A percentile compares a stretch with the other conserved stretches of the same genome.
Evolutionary conservation across 2,329 filamentous ascomycete species (phyloP).

Genomic region (Diplocarpon mali): DNA sequence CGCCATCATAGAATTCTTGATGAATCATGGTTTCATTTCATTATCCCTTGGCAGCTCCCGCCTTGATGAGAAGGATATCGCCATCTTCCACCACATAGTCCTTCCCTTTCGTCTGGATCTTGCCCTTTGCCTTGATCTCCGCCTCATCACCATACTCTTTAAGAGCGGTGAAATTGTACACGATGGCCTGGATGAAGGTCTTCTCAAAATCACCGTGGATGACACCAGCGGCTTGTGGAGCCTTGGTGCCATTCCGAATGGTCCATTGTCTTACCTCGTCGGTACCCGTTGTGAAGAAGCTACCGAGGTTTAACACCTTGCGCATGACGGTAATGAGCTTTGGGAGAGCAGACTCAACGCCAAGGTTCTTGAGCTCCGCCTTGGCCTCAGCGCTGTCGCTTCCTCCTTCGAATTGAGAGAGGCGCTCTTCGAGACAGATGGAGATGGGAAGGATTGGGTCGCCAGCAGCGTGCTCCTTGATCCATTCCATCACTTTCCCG

Average conservation of each 20-base stretch:
- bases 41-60: slow-evolving; percentile 23
- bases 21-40: background rate
- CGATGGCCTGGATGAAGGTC: slow-evolving; percentile 94
- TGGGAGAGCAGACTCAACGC: slow-evolving; percentile 77
- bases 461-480: slow-evolving; percentile 78
- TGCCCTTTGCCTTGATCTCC: slow-evolving; percentile 84
- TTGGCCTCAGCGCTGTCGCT: slow-evolving; percentile 44
- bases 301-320: slow-evolving; percentile 76
- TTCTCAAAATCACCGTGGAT: slow-evolving; percentile 99
- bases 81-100: slow-evolving; percentile 86
- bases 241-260: slow-evolving; percentile 88
- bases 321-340: slow-evolving; percentile 93
- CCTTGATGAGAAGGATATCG: slow-evolving; percentile 31
- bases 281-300: slow-evolving; percentile 92
- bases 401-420: slow-evolving; percentile 70
- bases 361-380: slow-evolving; percentile 82
- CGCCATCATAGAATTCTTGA: background rate
- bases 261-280: slow-evolving; percentile 99
- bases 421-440: slow-evolving; percentile 82
- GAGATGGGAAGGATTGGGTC: slow-evolving; percentile 92
- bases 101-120: slow-evolving; percentile 97
- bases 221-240: slow-evolving; percentile 93
- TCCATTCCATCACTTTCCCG: slow-evolving; percentile 85
- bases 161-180: slow-evolving; percentile 77
- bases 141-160: slow-evolving; percentile 84